Evolutionary conservation across 2,329 filamentous ascomycete genomes (phyloP), one percentile per base, ranked within the genome.

Genomic region (Phialemonium atrogriseum): DNA sequence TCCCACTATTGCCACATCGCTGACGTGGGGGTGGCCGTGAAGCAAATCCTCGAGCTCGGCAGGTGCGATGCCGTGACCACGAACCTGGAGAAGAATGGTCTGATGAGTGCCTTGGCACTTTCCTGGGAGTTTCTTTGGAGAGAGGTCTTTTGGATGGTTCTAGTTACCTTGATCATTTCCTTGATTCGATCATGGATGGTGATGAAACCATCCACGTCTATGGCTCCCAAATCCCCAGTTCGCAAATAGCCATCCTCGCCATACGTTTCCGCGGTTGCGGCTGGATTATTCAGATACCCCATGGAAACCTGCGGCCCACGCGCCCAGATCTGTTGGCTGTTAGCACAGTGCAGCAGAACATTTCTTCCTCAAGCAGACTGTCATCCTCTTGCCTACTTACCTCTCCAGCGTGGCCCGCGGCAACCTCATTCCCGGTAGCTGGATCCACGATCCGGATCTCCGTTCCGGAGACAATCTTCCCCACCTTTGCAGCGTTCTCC

Each of bases 1-100:
- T 1, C 73, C 75, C 26, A 80, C 66, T 4, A 80, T 73, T 5
- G 73, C 75, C 19, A 61, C 73, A 49, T 80, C 76, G 32, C 67
- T 66, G 18, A 80, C 61, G 12, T 37, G 34, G 2, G 42, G 41
- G 23, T 54, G 42, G 10, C 51, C 47, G 7, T 53, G 35, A 23
- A 56, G 34, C n/a, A 49, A 25, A 12, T 45, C 49, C 27, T 55
- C 52, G 13, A 56, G 32, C 35, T 54, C 51, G 2, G 50, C 52
- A 3, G 50, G 52, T 2, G 52, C 42, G 4, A 55, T 50, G n/a
- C 52, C 48, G 12, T n/a, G n/a, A n/a, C n/a, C n/a, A n/a, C n/a
- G n/a, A n/a, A n/a, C n/a, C n/a, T n/a, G n/a, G n/a, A n/a, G n/a
- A n/a, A n/a, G n/a, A n/a, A n/a, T n/a, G n/a, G n/a, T n/a, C n/a